phyloP scores from a whole-genome alignment of 2,329 filamentous ascomycete genomes.

The Fusarium verrucosum region DNA sequence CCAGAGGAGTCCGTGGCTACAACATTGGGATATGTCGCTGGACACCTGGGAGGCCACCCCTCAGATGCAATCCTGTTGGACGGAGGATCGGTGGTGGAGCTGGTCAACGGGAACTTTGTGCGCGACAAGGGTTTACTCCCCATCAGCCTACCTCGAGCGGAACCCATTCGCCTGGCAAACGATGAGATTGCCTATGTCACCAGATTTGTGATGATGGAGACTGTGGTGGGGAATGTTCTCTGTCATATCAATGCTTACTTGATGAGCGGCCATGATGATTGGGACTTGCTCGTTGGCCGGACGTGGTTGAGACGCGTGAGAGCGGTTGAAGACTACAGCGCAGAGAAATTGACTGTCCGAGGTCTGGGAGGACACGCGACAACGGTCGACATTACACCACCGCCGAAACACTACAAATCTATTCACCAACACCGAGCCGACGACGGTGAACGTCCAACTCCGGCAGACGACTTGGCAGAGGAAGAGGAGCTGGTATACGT shows the following conservation, averaged over 20 bases:
- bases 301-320: not conserved
- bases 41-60: not conserved
- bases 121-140: not conserved
- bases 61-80: not conserved
- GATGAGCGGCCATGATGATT: not conserved
- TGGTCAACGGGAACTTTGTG: not conserved
- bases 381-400: too few relatives aligned
- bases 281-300: not conserved
- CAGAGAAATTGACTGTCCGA: too few relatives aligned
- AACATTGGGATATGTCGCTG: not conserved
- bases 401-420: too few relatives aligned
- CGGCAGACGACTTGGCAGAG: too few relatives aligned
- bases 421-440: too few relatives aligned
- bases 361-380: too few relatives aligned
- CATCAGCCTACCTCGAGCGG: not conserved
- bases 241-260: not conserved
- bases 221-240: not conserved
- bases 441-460: too few relatives aligned
- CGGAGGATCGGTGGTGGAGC: not conserved
- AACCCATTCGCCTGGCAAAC: not conserved
- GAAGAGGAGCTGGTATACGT: too few relatives aligned
- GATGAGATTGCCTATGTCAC: not conserved
- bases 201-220: not conserved
- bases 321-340: too few relatives aligned
- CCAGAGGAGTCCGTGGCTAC: not conserved